Evolutionary conservation across 345 rosid genomes (phyloP).

Genomic region (Rhodamnia argentea): DNA sequence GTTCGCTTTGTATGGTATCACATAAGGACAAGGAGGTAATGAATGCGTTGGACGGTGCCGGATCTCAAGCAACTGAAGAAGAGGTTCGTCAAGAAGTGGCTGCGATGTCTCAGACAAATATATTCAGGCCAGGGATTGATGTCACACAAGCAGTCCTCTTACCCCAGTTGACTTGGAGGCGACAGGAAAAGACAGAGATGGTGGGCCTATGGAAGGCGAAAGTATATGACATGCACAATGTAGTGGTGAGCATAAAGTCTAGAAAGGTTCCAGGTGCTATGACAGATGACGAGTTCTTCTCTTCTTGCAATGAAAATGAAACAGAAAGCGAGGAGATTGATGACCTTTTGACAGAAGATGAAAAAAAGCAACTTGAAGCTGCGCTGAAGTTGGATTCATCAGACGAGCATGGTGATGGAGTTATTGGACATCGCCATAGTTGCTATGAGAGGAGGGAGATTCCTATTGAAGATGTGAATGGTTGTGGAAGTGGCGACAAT

Average conservation of each 20-base stretch:
- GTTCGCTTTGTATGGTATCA: constrained; percentile 77
- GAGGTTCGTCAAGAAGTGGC: constrained; percentile 83
- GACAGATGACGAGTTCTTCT: constrained; percentile 83
- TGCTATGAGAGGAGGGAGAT: constrained; percentile 78
- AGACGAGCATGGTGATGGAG: constrained; percentile 59
- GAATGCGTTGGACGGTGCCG: constrained; percentile 94
- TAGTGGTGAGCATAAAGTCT: constrained; percentile 88
- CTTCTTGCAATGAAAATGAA: constrained; percentile 67
- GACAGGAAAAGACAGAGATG: constrained; percentile 85
- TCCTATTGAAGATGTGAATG: constrained; percentile 46
- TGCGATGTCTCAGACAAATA: constrained; percentile 83
- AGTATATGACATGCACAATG: constrained; percentile 98
- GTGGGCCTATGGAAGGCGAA: constrained; percentile 90
- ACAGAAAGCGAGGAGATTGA: constrained; percentile 69
- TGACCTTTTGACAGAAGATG: constrained; percentile 76
- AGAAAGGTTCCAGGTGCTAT: constrained; percentile 90
- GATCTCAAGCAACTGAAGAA: constrained; percentile 68
- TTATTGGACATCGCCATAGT: constrained; percentile 49
- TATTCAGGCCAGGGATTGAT: constrained; percentile 94
- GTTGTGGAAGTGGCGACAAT: constrained; percentile 31
- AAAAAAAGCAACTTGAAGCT: constrained; percentile 78
- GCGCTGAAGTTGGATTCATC: constrained; percentile 72
- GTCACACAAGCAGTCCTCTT: constrained; percentile 85
- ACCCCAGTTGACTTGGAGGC: constrained; percentile 91
- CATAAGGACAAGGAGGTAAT: constrained; percentile 94